Evolutionary conservation across 306 rosid genomes (phyloP).

Genomic region (Prinsepia uniflora): DNA sequence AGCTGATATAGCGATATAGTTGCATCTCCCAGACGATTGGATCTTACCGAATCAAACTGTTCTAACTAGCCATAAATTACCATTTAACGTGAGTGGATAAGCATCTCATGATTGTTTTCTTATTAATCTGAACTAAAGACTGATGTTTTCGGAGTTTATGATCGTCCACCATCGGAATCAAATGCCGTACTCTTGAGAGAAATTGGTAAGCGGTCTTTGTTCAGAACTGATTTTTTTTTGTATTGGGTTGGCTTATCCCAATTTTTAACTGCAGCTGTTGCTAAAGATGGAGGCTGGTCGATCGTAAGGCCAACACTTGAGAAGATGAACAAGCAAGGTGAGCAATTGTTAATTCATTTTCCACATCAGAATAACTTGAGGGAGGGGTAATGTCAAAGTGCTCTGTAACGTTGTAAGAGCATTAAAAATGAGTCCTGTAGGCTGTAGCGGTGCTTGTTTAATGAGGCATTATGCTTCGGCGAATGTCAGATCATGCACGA

Average conservation of each 20-base stretch:
- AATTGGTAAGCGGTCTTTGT: constrained; percentile 50
- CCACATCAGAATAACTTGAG: not conserved
- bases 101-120: constrained; percentile 37
- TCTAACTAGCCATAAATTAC: not conserved
- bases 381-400: not conserved
- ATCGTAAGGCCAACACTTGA: constrained; percentile 61
- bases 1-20: constrained; percentile 1
- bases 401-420: no score
- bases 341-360: constrained; percentile 8
- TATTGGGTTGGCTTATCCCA: not conserved
- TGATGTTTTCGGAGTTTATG: constrained; percentile 85
- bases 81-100: constrained; percentile 11
- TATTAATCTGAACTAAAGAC: constrained; percentile 52
- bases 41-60: not conserved
- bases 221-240: not conserved
- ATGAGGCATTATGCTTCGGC: not conserved
- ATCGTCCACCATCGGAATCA: constrained; percentile 75
- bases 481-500: not conserved
- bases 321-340: constrained; percentile 42
- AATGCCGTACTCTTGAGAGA: constrained; percentile 71
- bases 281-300: constrained; percentile 73
- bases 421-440: not conserved
- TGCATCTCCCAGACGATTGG: not conserved
- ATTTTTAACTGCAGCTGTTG: constrained; percentile 51
- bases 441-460: not conserved